These are phyloP conservation scores for Closterium sp. DNA, from an alignment of 139 green algal genomes.

Conservation along the genomic window DNA sequence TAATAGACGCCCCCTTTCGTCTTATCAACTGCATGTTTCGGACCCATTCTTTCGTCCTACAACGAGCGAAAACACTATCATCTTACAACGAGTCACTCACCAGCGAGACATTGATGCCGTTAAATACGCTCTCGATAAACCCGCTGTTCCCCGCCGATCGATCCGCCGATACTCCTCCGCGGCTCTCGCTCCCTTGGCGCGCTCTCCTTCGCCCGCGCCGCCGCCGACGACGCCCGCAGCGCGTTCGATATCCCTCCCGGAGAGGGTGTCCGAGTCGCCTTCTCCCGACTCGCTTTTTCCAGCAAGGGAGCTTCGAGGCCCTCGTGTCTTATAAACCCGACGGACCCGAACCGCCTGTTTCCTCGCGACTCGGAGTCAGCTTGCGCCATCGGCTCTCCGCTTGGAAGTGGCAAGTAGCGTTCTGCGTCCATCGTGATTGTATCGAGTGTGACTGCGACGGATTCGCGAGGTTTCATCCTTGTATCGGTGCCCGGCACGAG, in stretches of 20 bases:
- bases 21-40: no score
- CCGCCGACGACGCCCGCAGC: no score
- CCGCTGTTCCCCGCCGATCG: neutral
- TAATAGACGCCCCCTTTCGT: no score
- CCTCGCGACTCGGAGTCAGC: neutral
- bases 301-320: neutral
- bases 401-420: neutral
- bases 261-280: neutral
- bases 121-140: neutral
- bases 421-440: neutral
- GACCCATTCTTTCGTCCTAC: no score
- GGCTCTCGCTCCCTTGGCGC: neutral
- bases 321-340: neutral
- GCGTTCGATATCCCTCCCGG: neutral
- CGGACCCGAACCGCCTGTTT: neutral
- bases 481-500: neutral
- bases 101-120: neutral
- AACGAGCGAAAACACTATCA: no score
- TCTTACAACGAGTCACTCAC: neutral
- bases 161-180: neutral
- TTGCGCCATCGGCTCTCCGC: neutral
- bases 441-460: neutral
- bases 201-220: neutral
- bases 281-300: neutral
- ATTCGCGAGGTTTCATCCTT: neutral